A percentile compares a stretch with the other conserved stretches of the same genome.
Conservation (phyloP, 2,329 filamentous ascomycete genomes). For the Aspergillus sp. region DNA sequence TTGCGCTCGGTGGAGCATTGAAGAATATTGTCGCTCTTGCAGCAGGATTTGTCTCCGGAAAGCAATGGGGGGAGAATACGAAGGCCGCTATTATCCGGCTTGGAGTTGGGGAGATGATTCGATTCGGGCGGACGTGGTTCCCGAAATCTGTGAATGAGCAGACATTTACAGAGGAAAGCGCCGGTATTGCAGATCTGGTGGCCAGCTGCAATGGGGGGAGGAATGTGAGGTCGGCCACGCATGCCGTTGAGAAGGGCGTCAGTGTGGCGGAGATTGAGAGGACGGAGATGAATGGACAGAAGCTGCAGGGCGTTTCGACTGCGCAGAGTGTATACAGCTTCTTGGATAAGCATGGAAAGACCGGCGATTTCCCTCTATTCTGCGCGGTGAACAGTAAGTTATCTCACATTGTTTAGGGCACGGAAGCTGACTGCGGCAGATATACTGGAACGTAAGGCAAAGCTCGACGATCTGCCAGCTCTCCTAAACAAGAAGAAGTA, state of each 20-base stretch:
- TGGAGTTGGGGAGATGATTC: constrained; percentile 87
- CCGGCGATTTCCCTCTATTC: constrained; percentile 17
- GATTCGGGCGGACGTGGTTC: constrained; percentile 63
- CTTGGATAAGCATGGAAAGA: constrained; percentile 13
- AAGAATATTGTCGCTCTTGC: constrained; percentile 94
- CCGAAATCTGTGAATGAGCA: constrained; percentile 16
- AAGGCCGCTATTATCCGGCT: constrained; percentile 94
- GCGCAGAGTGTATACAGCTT: constrained; percentile 13
- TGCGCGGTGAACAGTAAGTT: constrained; percentile 11
- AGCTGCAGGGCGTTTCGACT: constrained; percentile 18
- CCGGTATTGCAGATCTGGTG: constrained; percentile 23
- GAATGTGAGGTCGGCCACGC: constrained; percentile 18
- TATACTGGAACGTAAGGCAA: neutral
- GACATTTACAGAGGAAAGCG: constrained; percentile 23
- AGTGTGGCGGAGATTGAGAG: constrained; percentile 17
- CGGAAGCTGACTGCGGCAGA: neutral
- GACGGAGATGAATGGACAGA: constrained; percentile 19
- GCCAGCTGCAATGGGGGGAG: constrained; percentile 15
- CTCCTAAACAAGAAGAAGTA: neutral
- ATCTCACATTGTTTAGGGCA: neutral
- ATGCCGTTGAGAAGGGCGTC: constrained; percentile 18
- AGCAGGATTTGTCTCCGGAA: constrained; percentile 86
- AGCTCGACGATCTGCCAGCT: neutral
- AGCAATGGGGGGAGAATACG: constrained; percentile 92
- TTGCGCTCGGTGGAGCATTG: constrained; percentile 71